phyloP scores from a whole-genome alignment of 768 basidiomycete species.

The Boletus sp. region DNA sequence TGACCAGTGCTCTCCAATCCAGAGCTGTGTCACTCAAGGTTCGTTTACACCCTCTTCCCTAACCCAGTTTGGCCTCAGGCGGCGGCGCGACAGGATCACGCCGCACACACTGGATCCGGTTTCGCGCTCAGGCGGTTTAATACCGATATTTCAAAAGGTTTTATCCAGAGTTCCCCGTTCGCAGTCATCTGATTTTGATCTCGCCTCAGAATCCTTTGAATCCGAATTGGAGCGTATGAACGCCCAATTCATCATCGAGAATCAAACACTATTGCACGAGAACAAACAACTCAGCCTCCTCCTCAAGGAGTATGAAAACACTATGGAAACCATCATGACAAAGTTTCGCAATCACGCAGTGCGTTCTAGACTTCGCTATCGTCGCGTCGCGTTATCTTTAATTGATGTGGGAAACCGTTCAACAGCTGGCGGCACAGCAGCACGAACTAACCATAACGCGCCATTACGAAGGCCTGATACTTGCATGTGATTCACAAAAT shows the following conservation, averaged over 20 bases:
- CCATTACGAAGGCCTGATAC: conserved; percentile 85
- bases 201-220: conserved; percentile 75
- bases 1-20: conserved; percentile 63
- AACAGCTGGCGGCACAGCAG: conserved; percentile 84
- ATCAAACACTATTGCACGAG: conserved; percentile 88
- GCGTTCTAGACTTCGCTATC: conserved; percentile 31
- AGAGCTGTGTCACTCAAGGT: conserved; percentile 79
- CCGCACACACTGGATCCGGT: conserved; percentile 66
- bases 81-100: conserved; percentile 57
- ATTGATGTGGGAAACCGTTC: conserved; percentile 6
- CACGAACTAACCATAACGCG: conserved; percentile 84
- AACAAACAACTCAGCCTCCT: conserved; percentile 90
- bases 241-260: conserved; percentile 89
- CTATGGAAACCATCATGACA: conserved; percentile 94
- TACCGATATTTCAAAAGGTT: conserved; percentile 83
- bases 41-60: conserved; percentile 10
- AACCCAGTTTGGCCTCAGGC: conserved; percentile 11
- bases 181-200: conserved; percentile 13
- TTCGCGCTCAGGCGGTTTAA: conserved; percentile 83
- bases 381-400: background rate
- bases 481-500: conserved; percentile 57
- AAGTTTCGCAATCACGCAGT: conserved; percentile 94
- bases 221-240: conserved; percentile 90
- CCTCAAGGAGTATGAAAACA: conserved; percentile 92
- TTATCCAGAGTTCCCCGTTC: conserved; percentile 7